Conservation (phyloP, 768 basidiomycete species). For the Pulveroboletus sp. region DNA sequence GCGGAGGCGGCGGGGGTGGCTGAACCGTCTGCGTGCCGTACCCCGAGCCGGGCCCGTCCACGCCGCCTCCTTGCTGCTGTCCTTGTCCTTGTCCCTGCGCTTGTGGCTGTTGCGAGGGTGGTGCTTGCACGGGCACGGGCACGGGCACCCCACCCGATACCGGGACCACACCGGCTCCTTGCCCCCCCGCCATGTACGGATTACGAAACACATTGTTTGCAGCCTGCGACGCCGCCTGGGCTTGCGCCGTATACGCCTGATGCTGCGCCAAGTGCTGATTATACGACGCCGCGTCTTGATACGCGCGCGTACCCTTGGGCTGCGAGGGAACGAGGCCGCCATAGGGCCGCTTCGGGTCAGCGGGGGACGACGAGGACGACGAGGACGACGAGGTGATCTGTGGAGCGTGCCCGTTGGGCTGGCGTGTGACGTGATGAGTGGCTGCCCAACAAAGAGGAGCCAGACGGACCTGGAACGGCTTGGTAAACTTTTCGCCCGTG, state of each 20-base stretch:
- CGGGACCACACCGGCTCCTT: conserved; percentile 31
- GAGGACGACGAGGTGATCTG: no score
- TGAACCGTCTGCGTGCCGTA: conserved; percentile 28
- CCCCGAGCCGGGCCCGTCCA: no score
- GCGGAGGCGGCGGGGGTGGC: conserved; percentile 26
- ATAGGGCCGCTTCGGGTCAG: conserved; percentile 85
- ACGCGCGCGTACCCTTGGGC: conserved; percentile 80
- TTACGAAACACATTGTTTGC: conserved; percentile 70
- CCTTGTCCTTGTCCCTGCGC: conserved; percentile 22
- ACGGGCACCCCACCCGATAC: no score
- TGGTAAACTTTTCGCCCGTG: conserved; percentile 92
- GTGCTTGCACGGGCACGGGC: no score
- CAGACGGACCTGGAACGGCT: conserved; percentile 66
- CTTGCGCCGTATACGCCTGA: conserved; percentile 88
- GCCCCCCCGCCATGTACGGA: conserved; percentile 69
- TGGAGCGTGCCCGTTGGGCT: conserved; percentile 52
- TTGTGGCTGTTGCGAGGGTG: no score
- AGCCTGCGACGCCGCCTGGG: conserved; percentile 71
- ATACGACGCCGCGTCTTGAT: conserved; percentile 90
- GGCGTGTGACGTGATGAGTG: no score
- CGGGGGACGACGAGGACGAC: conserved; percentile 28
- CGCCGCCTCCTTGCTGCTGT: conserved; percentile 5
- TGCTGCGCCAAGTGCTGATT: conserved; percentile 94
- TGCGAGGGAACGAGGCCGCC: conserved; percentile 92
- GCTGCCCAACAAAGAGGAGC: not conserved